phyloP scores from a whole-genome alignment of 345 rosid species.

The Rhizophora mangle region DNA sequence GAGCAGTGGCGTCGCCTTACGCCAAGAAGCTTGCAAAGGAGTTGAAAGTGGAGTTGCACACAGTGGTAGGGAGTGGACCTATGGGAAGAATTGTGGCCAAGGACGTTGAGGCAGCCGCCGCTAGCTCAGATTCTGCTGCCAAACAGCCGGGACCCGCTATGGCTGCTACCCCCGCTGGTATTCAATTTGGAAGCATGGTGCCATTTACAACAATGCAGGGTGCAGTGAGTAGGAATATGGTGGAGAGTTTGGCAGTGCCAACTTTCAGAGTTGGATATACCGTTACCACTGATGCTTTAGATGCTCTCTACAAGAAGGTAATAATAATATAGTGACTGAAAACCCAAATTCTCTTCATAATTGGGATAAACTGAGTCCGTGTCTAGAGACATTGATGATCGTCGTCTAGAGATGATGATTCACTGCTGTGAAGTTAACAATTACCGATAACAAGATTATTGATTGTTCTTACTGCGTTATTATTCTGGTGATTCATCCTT shows the following conservation, averaged over 20 bases:
- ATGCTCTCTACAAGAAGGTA: slow-evolving; percentile 89
- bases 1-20: slow-evolving; percentile 83
- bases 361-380: no score
- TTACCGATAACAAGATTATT: not conserved
- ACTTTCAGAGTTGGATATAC: slow-evolving; percentile 89
- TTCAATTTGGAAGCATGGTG: slow-evolving; percentile 42
- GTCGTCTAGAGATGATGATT: no score
- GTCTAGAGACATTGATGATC: no score
- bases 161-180: not conserved
- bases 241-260: slow-evolving; percentile 80
- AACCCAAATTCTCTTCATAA: no score
- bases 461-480: not conserved
- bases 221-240: slow-evolving; percentile 81
- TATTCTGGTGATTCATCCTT: slow-evolving; percentile 1
- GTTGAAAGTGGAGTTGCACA: slow-evolving; percentile 66
- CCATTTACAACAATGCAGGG: slow-evolving; percentile 90
- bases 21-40: slow-evolving; percentile 89
- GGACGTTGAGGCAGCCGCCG: slow-evolving; percentile 74
- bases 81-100: slow-evolving; percentile 93
- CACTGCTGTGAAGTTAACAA: no score
- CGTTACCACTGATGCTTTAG: slow-evolving; percentile 75
- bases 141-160: slow-evolving; percentile 1
- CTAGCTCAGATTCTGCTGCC: slow-evolving; percentile 17
- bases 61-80: slow-evolving; percentile 75
- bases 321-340: not conserved